phyloP scores from a whole-genome alignment of 2,329 filamentous ascomycete species.

The Ophidiomyces ophidiicola region DNA sequence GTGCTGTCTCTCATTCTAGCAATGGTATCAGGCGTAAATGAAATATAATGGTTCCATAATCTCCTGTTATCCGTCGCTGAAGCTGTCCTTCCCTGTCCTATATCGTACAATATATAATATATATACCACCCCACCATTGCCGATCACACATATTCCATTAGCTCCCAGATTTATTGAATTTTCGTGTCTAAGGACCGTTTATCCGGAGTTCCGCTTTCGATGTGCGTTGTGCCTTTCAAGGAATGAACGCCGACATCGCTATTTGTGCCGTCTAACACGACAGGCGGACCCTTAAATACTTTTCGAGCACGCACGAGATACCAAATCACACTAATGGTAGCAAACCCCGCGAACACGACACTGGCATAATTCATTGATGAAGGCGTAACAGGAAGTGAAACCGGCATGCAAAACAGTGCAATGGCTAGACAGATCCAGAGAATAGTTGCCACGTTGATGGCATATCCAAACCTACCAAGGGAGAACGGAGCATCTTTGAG shows the following conservation, averaged over 20 bases:
- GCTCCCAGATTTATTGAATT: background rate
- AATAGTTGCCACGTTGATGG: conserved; percentile 57
- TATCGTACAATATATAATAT: too few species aligned
- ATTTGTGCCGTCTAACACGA: conserved; percentile 21
- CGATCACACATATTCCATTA: too few species aligned
- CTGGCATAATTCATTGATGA: conserved; percentile 55
- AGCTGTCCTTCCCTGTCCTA: too few species aligned
- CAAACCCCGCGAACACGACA: conserved; percentile 54
- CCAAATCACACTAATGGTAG: conserved; percentile 47
- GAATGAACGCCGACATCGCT: conserved; percentile 22
- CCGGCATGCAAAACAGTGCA: conserved; percentile 65
- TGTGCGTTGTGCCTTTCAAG: conserved; percentile 18
- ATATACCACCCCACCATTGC: too few species aligned
- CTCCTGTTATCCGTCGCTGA: too few species aligned
- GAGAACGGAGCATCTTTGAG: conserved; percentile 56
- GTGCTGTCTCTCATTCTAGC: too few species aligned
- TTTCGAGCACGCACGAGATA: conserved; percentile 52
- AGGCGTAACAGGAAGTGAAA: conserved; percentile 45
- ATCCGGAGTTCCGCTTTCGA: conserved; percentile 6
- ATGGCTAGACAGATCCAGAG: conserved; percentile 59
- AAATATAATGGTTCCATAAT: too few species aligned
- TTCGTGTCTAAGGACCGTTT: background rate
- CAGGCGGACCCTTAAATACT: conserved; percentile 49
- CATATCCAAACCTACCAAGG: conserved; percentile 54
- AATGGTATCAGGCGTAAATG: too few species aligned